Conservation (phyloP, 2,329 filamentous ascomycete genomes). For the Ceratocystis huliohia region DNA sequence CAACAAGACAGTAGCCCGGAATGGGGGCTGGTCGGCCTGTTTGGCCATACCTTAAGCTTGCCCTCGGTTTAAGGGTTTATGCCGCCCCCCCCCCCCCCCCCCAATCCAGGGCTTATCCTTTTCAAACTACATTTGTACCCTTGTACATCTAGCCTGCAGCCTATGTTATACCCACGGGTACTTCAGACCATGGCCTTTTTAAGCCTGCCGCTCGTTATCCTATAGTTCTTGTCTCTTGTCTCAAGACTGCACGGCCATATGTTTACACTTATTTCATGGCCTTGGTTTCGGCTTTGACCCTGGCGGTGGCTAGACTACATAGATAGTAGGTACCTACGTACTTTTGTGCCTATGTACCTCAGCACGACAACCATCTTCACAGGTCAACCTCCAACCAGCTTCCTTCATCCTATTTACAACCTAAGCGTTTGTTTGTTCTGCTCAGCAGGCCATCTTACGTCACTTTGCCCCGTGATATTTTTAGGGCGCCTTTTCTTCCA, state of each 20-base stretch:
- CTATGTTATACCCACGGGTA: neutral
- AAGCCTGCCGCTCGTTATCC: neutral
- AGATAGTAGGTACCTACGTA: too few relatives aligned
- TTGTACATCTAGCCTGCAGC: too few relatives aligned
- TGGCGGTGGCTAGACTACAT: too few relatives aligned
- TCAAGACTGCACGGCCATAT: neutral
- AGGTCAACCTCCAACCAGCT: neutral
- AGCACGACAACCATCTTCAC: too few relatives aligned
- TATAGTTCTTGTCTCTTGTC: neutral
- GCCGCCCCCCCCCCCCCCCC: neutral
- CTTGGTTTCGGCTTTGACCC: too few relatives aligned
- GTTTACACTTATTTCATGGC: too few relatives aligned
- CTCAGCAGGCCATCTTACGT: neutral
- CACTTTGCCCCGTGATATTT: neutral
- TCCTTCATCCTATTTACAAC: neutral
- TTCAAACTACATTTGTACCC: neutral
- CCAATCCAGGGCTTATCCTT: neutral
- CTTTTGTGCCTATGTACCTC: too few relatives aligned
- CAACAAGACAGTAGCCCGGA: neutral
- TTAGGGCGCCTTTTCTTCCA: slow-evolving; percentile 3
- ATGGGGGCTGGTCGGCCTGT: neutral
- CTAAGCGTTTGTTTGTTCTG: neutral
- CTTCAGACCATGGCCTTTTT: neutral
- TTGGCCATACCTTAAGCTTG: neutral
- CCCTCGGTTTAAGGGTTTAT: neutral